Base-by-base conservation (phyloP, 2,329 filamentous ascomycete genomes). In the Pseudogymnoascus pannorum region DNA sequence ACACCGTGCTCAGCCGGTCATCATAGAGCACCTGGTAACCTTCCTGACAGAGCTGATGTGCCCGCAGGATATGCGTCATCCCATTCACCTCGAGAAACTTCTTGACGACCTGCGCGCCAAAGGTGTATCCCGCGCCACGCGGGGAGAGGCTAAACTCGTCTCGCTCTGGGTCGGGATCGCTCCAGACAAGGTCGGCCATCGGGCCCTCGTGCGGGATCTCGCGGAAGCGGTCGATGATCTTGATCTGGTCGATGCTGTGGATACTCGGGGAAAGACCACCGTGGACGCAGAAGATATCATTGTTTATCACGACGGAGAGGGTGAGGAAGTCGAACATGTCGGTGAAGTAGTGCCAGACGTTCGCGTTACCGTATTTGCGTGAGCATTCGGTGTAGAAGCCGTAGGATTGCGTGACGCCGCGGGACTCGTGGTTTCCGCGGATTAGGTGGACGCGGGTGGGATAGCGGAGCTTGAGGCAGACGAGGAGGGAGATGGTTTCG, bases 321-420 rank as follows among this genome's bases (percentile, higher is more conserved):
- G 93, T 97, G 66, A 99, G 81, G 75, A 96, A 99, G 77, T 99
- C 94, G 76, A 99, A 99, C 92, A 99, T 97, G 77, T 99, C 94
- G 67, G 94, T 99, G 73, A 99, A 99, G 75, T 97, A 94, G 76
- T 99, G 94, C 94, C 94, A 99, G 20, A 99, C 94, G 70, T 94
- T 97, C 66, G 94, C 92, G 72, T 96, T 97, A 73, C 94, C 94
- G 76, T 99, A 99, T 77, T 99, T 99, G 68, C 94, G 88, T 18
- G 89, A 92, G 76, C 94, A 99, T 74, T 99, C 94, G 20, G 94
- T 97, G 74, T 99, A 99, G 78, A 99, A 99, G 62, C 94, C 94
- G 76, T 99, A 99, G 26, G 93, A 97, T 76, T 99, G 94, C 9
- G 94, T 99, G 60, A 99, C 94, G 70, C 94, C 94, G 69, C 94